phyloP scores from a whole-genome alignment of 352 stramenopile genomes.

The Paralagenidium karlingii region DNA sequence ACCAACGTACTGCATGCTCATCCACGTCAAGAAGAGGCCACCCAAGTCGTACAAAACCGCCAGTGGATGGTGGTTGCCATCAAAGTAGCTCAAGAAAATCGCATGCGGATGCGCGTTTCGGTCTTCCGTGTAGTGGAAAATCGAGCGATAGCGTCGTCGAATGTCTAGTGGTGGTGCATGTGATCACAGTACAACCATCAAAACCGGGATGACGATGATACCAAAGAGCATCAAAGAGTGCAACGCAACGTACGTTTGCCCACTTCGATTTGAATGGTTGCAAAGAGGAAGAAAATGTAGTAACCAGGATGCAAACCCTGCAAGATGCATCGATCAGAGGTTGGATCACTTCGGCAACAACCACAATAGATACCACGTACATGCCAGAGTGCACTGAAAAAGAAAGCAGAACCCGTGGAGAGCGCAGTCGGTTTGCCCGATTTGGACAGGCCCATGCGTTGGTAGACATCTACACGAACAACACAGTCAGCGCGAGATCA shows the following conservation, averaged over 20 bases:
- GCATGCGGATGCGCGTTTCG: constrained; percentile 58
- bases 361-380: constrained; percentile 16
- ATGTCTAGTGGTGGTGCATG: constrained; percentile 20
- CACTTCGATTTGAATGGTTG: constrained; percentile 78
- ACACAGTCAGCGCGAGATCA: background rate
- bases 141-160: constrained; percentile 52
- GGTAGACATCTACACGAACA: constrained; percentile 57
- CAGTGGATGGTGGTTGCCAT: constrained; percentile 54
- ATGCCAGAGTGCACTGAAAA: constrained; percentile 78
- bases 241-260: constrained; percentile 42
- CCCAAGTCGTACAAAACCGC: constrained; percentile 67
- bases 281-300: constrained; percentile 81
- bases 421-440: constrained; percentile 53
- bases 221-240: background rate
- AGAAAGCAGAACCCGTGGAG: constrained; percentile 69
- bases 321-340: background rate
- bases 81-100: constrained; percentile 73
- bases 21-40: constrained; percentile 66
- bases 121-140: constrained; percentile 82
- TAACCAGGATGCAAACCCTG: constrained; percentile 78
- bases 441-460: constrained; percentile 69
- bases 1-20: constrained; percentile 79
- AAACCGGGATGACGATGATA: constrained; percentile 1
- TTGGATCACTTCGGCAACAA: background rate
- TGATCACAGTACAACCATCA: background rate